Evolutionary conservation across 2,329 filamentous ascomycete species (phyloP).

Genomic region (Arthrinium phaeospermum): DNA sequence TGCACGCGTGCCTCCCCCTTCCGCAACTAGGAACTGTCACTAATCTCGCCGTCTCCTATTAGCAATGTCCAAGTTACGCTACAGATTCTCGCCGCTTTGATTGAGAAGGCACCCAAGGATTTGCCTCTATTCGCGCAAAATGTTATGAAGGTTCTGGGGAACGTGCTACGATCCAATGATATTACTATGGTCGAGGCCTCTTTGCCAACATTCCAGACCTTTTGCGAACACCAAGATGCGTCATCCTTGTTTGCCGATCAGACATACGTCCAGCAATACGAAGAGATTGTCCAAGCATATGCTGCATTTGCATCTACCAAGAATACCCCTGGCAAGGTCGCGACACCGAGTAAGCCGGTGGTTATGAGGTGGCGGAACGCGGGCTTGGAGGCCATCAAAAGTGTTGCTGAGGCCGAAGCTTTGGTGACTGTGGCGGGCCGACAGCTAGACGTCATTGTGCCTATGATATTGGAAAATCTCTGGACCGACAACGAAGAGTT

Average conservation of each 20-base stretch:
- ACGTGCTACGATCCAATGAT: conserved; percentile 83
- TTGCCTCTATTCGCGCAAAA: conserved; percentile 86
- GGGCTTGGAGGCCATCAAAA: conserved; percentile 79
- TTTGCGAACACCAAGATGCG: conserved; percentile 87
- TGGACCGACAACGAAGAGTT: conserved; percentile 76
- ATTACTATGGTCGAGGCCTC: conserved; percentile 93
- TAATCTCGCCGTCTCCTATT: background rate
- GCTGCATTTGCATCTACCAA: conserved; percentile 77
- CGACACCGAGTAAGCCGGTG: conserved; percentile 69
- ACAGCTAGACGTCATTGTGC: conserved; percentile 80
- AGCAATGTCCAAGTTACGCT: conserved; percentile 95
- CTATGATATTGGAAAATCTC: conserved; percentile 85
- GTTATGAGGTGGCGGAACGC: conserved; percentile 78
- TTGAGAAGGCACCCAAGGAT: conserved; percentile 91
- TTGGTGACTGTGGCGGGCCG: conserved; percentile 76
- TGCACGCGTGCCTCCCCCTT: background rate
- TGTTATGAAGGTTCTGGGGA: conserved; percentile 82
- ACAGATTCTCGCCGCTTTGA: conserved; percentile 87
- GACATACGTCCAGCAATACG: conserved; percentile 81
- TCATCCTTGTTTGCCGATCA: conserved; percentile 86
- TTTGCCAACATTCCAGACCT: conserved; percentile 82
- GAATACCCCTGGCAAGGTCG: conserved; percentile 53
- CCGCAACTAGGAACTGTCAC: background rate
- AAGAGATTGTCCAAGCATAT: conserved; percentile 80
- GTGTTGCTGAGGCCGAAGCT: conserved; percentile 79